Base-by-base conservation (phyloP, 164 flowering plant genomes). In the Litsea cubeba region DNA sequence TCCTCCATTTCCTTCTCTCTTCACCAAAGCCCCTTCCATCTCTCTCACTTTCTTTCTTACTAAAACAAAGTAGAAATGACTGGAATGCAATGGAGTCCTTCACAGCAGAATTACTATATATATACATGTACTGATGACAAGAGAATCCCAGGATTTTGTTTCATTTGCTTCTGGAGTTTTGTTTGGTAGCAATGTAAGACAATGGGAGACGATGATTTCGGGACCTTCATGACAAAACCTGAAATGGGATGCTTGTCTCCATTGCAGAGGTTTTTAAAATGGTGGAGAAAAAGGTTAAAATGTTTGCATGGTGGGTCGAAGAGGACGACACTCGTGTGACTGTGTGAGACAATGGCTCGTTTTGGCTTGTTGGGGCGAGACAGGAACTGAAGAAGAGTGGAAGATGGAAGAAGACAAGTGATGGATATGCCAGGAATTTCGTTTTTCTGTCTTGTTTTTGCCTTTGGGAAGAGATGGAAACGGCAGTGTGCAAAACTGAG, bases 11-110 rank as follows among this genome's bases (percentile, higher is more conserved):
- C 57, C 50, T 74, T 82, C 85, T 51, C 76, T 68, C 78, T 83
- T 83, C 68, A 80, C 80, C 28, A 46, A 30, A 35, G 57, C 50
- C 76, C 72, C 66, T 74, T 81, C 87, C 84, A 79, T 82, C n/a
- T 46, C 6, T 60, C 62, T 28, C 49, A 46, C 5, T 51, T 54
- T 69, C 8, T 3, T 49, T 57, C 40, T 32, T 0, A 4, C 51
- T 57, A 32, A 20, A 46, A 14, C 54, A 23, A 40, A 30, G 62
- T 26, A 8, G 60, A 40, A 20, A 3, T 24, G 60, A 24, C 12
- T 14, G 10, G 25, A 28, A 65, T 24, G 11, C 11, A 15, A 10
- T 23, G 23, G 17, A 20, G 5, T 25, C 20, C 28, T 18, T 18
- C 18, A 17, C 12, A 5, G 32, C 10, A 17, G 35, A 17, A 15